Evolutionary conservation across 2,329 filamentous ascomycete genomes (phyloP), one percentile per base, ranked within the genome.

Genomic region (Sporothrix mexicana): DNA sequence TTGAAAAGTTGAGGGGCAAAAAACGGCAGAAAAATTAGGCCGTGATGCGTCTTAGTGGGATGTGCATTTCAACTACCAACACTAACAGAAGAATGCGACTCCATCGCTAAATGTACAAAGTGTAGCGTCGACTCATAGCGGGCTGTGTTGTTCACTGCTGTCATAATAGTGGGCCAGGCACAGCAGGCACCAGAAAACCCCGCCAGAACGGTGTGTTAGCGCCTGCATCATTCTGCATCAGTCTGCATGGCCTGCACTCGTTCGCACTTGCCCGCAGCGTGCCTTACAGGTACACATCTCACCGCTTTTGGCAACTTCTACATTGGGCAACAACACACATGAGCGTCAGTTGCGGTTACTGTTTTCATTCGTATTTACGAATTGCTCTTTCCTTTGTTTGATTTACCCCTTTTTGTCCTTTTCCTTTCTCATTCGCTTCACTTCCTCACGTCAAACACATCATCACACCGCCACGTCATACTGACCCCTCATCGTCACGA

Each of bases 1-100:
- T 43, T 3, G 59, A 62, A 66, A 53, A 68, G 20, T 51, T 9
- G 41, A 15, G 66, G 20, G 47, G 66, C 47, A 23, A 53, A 41
- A 36, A 41, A 23, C 62, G 57, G 67, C 67, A 51, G 47, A 72
- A 72, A 64, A 70, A 51, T 45, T 49, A 70, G 68, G 68, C 51
- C 53, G 51, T 30, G 68, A 70, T 70, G 68, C 51, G 41, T 59
- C 53, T 59, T 70, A 53, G 66, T 51, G 66, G 47, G 25, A 51
- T 68, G 47, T 36, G 51, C 51, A 55, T 55, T 20, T 20, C 23
- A 3, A 23, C 8, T 10, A 55, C 51, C 13, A 12, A 17, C 45
- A 47, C 45, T 47, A 36, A 36, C 30, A 36, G 30, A 7, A 36
- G 30, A 36, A 36, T 36, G 30, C 30, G 30, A 36, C 30, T 36